Conservation (phyloP, 225 moss, liverwort and hornwort genomes). For the Lunularia cruciata region DNA sequence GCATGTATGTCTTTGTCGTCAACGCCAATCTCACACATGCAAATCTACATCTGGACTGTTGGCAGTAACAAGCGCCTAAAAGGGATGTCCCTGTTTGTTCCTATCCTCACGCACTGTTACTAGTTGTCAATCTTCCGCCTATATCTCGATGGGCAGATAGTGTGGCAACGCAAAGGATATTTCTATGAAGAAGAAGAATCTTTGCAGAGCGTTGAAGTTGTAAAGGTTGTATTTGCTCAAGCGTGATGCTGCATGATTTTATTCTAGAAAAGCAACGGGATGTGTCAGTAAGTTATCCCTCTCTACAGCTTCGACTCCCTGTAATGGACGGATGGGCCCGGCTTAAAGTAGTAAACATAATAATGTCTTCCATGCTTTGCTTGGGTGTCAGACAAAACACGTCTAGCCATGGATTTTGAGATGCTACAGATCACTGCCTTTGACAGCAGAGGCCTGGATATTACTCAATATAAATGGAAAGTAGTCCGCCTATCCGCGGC, state of each 20-base stretch:
- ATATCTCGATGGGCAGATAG: background rate
- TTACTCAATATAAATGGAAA: background rate
- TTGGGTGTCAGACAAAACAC: background rate
- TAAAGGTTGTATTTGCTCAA: background rate
- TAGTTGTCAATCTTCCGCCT: background rate
- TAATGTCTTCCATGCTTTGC: background rate
- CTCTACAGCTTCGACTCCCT: background rate
- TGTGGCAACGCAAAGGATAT: background rate
- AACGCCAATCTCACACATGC: background rate
- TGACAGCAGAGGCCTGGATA: background rate
- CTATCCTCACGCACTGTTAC: background rate
- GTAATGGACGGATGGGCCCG: background rate
- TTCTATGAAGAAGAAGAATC: background rate
- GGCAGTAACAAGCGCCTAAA: background rate
- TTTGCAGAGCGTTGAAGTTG: background rate
- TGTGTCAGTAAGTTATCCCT: slow-evolving; percentile 8
- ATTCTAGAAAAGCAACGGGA: background rate
- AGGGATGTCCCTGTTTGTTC: background rate
- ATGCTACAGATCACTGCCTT: background rate
- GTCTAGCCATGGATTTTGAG: background rate
- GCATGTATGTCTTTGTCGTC: background rate
- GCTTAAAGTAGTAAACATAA: background rate
- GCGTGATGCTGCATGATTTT: background rate
- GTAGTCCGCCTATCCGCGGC: background rate
- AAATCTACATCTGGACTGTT: background rate